Evolutionary conservation across 768 basidiomycete genomes (phyloP), one percentile per base, ranked within the genome.

Genomic region (Trametopsis cervina): DNA sequence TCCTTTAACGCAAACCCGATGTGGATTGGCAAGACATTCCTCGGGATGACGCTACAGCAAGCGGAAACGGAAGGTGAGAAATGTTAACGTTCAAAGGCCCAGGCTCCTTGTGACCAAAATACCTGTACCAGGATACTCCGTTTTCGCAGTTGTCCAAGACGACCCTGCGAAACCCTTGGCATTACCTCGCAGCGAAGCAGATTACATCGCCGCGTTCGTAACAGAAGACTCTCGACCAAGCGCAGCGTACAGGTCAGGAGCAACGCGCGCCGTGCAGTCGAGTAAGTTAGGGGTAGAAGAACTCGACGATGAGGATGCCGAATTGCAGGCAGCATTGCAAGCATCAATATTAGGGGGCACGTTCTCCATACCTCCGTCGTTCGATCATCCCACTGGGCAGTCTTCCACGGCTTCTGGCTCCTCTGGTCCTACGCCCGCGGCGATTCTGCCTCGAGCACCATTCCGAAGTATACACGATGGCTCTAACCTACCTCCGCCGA

Each of bases 1-100:
- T 93, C 91, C 7, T 83, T 76, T 54, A 68, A 83, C 12, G 52
- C 70, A 26, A 61, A 65, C 4, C 91, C 93, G 7, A 81, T 91
- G 63, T 90, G 89, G 87, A 77, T 96, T 24, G 75, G 86, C 23
- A 85, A 80, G 55, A 76, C 82, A 1, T 93, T 91, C 66, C 77
- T 96, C 3, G 80, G 80, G 44, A 84, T 94, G 84, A 80, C 89
- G 41, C 66, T 96, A 29, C 81, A 89, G 50, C 89, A 94, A 66
- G 85, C 91, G 17, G 92, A 94, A 60, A 63, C 73, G 20, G 89
- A 93, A 63, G 93, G 92, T 81, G 62, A 53, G 68, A 59, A 44
- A 33, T 36, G 26, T 20, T 11, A 1, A 18, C n/a, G 42, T 17
- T n/a, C 27, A 21, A 41, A 17, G 10, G 24, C 40, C 2, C 25